These are phyloP conservation scores for Gaultheria prostrata DNA, from an alignment of 148 eudicot species.

Conservation along the genomic window DNA sequence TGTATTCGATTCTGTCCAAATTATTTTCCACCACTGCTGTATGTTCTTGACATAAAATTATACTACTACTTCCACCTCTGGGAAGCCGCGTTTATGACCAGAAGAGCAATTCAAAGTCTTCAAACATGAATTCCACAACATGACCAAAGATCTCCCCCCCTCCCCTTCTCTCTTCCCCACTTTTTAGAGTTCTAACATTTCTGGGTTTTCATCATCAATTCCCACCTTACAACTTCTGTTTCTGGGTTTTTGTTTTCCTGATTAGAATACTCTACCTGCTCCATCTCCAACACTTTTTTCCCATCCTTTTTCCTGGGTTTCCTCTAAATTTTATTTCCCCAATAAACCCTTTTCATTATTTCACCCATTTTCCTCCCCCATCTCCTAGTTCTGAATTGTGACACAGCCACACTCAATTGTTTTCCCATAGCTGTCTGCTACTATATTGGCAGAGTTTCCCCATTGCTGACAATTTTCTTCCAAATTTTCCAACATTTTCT, in stretches of 20 bases:
- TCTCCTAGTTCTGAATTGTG: neutral
- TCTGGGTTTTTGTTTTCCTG: constrained; percentile 5
- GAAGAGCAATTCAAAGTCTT: constrained; percentile 4
- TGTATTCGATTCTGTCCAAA: neutral
- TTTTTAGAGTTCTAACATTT: neutral
- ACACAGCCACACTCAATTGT: neutral
- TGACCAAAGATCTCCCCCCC: neutral
- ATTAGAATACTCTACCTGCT: neutral
- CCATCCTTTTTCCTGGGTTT: neutral
- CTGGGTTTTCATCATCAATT: neutral
- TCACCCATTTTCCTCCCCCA: neutral
- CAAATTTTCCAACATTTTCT: neutral
- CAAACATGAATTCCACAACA: neutral
- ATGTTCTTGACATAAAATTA: neutral
- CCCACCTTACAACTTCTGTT: neutral
- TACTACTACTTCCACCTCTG: neutral
- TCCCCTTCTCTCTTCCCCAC: neutral
- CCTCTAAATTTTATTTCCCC: neutral
- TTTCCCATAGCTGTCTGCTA: neutral
- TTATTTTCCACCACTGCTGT: neutral
- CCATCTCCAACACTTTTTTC: neutral
- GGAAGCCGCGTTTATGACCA: constrained; percentile 1
- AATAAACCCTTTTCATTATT: neutral
- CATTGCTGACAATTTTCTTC: neutral
- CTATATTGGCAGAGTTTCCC: neutral